These are phyloP conservation scores for Podospora tetraspora DNA, from an alignment of 495 filamentous ascomycete genomes.

Conservation along the genomic window DNA sequence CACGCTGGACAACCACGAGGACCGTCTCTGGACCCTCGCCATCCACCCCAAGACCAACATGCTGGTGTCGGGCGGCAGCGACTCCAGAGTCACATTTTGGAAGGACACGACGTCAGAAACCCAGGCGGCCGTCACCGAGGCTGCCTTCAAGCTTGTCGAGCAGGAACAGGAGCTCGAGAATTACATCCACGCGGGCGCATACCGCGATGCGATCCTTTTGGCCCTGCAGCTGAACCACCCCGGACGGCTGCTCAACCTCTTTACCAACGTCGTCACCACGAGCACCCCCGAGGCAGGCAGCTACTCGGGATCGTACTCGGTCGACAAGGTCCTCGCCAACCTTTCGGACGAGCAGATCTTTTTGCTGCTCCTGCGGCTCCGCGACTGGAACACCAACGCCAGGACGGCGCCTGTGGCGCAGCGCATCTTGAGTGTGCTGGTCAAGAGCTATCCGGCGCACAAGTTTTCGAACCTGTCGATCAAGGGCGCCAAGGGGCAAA, in stretches of 20 bases:
- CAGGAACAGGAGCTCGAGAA: conserved; percentile 91
- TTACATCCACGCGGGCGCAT: conserved; percentile 76
- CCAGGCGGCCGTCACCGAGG: conserved; percentile 59
- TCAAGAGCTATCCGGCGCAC: conserved; percentile 68
- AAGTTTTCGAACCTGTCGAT: conserved; percentile 56
- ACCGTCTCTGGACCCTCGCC: conserved; percentile 84
- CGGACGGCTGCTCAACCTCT: conserved; percentile 72
- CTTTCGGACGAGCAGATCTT: conserved; percentile 80
- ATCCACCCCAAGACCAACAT: conserved; percentile 61
- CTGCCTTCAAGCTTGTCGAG: conserved; percentile 74
- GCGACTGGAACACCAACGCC: conserved; percentile 97
- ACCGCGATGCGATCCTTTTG: conserved; percentile 86
- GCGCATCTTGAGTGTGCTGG: conserved; percentile 71
- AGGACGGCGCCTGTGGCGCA: conserved; percentile 81
- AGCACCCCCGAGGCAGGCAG: conserved; percentile 54
- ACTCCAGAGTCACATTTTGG: conserved; percentile 92
- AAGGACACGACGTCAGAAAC: conserved; percentile 82
- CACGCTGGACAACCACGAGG: conserved; percentile 93
- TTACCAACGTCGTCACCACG: conserved; percentile 70
- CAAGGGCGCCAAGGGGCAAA: conserved; percentile 57
- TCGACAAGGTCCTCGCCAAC: conserved; percentile 76
- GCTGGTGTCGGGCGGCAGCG: conserved; percentile 82
- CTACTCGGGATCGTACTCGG: conserved; percentile 66
- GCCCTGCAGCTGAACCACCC: conserved; percentile 92
- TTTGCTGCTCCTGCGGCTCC: conserved; percentile 65